Conservation (phyloP, 2,329 filamentous ascomycete species). For the Byssothecium circinans region DNA sequence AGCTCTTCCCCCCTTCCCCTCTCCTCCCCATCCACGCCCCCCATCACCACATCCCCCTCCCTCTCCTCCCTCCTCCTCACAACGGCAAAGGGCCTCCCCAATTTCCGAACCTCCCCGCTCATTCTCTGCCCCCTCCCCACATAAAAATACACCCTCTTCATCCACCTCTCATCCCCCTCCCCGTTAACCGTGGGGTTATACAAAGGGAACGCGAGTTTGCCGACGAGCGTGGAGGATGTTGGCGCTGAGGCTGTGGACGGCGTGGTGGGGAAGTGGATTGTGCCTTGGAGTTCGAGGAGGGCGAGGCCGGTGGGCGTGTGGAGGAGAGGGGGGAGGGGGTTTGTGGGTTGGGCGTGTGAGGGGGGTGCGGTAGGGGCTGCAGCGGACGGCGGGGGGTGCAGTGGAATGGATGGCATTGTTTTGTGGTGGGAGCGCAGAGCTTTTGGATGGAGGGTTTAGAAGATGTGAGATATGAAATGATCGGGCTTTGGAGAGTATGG, state of each 20-base stretch:
- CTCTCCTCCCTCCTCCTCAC: conserved; percentile 53
- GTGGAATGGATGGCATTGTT: conserved; percentile 36
- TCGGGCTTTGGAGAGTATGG: not conserved
- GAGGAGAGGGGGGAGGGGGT: conserved; percentile 76
- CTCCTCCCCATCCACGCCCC: conserved; percentile 24
- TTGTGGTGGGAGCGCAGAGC: not conserved
- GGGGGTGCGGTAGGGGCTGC: conserved; percentile 3
- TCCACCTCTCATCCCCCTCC: conserved; percentile 69
- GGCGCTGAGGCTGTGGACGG: conserved; percentile 23
- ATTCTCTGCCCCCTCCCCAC: conserved; percentile 87
- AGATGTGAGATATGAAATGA: too few relatives aligned
- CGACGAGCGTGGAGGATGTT: conserved; percentile 57
- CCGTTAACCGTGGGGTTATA: conserved; percentile 58
- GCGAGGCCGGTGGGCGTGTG: conserved; percentile 89
- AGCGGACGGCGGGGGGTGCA: conserved; percentile 20
- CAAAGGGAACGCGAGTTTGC: conserved; percentile 76
- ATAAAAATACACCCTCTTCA: conserved; percentile 86
- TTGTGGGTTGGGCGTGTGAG: too few relatives aligned
- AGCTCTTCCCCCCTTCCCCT: conserved; percentile 54
- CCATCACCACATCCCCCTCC: conserved; percentile 29
- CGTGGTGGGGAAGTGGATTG: conserved; percentile 70
- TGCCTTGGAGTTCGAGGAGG: conserved; percentile 89
- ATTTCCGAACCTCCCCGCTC: conserved; percentile 85
- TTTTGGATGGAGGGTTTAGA: not conserved
- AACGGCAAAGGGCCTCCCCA: conserved; percentile 77